phyloP scores from a whole-genome alignment of 257 asterid species.

The Henckelia pumila region DNA sequence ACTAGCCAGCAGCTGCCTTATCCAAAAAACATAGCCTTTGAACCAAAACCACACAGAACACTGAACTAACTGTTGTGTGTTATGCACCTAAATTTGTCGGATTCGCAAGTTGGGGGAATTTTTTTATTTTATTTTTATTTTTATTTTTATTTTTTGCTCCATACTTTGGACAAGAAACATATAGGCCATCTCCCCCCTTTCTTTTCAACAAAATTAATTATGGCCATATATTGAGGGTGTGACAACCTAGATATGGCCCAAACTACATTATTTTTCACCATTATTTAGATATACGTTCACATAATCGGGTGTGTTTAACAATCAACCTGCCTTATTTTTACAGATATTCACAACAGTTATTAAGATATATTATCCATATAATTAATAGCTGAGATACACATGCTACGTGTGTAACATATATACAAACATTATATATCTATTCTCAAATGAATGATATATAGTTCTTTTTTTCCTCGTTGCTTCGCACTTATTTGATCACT shows the following conservation, averaged over 20 bases:
- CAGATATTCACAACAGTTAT: too few species aligned
- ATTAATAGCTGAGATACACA: too few species aligned
- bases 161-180: constrained; percentile 21
- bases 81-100: constrained; percentile 42
- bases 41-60: constrained; percentile 16
- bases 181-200: constrained; percentile 29
- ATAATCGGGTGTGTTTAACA: too few species aligned
- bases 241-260: constrained; percentile 27
- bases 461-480: too few species aligned
- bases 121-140: too few species aligned
- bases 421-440: too few species aligned
- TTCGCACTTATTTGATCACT: too few species aligned
- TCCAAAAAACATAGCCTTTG: not conserved
- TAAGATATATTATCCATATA: too few species aligned
- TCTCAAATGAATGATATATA: too few species aligned
- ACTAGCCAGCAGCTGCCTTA: not conserved
- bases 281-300: too few species aligned
- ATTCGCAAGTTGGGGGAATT: constrained; percentile 21
- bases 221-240: constrained; percentile 13
- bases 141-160: not conserved
- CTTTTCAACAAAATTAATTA: constrained; percentile 9
- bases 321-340: too few species aligned
- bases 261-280: not conserved
- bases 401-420: too few species aligned
- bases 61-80: constrained; percentile 24